Base-by-base conservation (phyloP, 2,329 filamentous ascomycete genomes). In the Lasiodiplodia hormozganensis region DNA sequence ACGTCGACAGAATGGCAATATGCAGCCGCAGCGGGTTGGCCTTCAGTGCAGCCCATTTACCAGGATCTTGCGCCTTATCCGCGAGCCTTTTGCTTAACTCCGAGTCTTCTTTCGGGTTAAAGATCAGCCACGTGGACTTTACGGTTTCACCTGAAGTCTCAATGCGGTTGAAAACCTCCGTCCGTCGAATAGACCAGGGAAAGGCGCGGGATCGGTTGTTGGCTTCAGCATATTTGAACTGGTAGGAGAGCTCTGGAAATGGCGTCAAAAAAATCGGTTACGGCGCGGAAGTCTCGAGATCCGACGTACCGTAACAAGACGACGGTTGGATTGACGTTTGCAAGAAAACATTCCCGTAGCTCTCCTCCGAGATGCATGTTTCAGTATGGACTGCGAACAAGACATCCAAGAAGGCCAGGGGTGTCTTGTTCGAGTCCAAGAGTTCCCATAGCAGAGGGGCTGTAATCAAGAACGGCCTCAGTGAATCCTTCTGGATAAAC, bases 151-250 rank as follows among this genome's bases (percentile, higher is more conserved):
- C 18, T 1, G 43, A 16, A 3, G n/a, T 14, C n/a, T 31, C 38
- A 18, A 62, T 21, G 11, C 58, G 16, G 12, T 51, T 47, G 47
- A 52, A 68, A 18, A 68, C 43, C 34, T 68, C 54, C 3, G 66
- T 68, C 12, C 40, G 31, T 3, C 66, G 47, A 11, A 40, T 52
- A 1, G 57, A 43, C 38, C 43, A 68, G 11, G 66, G 66, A 38
- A 52, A 62, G n/a, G 56, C 66, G 6, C 43, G 47, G 4, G 40
- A 36, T 8, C 57, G 57, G n/a, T 38, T 40, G 34, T 64, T 68
- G 3, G 57, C 21, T 25, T 68, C 66, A 2, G 40, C 66, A 16
- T 68, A 64, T 36, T 68, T 68, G 38, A 68, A 12, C 38, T 68
- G 66, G 28, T 68, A 68, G 0, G 56, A 47, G 4, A 68, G 57